Base-by-base conservation (phyloP, 2,329 filamentous ascomycete species). In the Tolypocladium guangdongense region DNA sequence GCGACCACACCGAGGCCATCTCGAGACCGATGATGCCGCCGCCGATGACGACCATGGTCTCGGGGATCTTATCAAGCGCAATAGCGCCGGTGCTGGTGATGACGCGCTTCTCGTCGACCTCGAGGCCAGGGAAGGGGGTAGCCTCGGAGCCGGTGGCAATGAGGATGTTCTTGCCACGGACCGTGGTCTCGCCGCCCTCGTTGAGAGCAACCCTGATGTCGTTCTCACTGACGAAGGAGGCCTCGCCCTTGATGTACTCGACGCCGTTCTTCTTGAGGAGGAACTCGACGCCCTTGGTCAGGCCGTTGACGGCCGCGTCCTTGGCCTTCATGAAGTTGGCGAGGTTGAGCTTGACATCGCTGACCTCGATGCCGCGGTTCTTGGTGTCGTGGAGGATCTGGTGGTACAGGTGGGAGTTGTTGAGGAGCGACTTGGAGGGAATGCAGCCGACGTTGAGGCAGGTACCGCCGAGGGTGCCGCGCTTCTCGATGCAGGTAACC, bases 381-480 rank as follows among this genome's bases (percentile, higher is more conserved):
- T 96, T 96, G 61, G 90, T 92, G 78, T 99, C 93, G 78, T 99
- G 92, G 57, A 95, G 83, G 68, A 96, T 87, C 75, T 91, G 87
- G 78, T 97, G 92, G 80, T 97, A 97, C 57, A 97, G 82, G 73
- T 96, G 90, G 64, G 93, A 96, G 81, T 97, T 97, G 85, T 97
- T 99, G 72, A 99, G 88, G 63, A 99, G 89, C 58, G 93, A 96
- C 77, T 99, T 99, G 61, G 93, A 99, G 62, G 93, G 93, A 70
- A 99, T 99, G 77, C 93, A 99, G 76, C 93, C 93, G 68, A 99
- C 93, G 72, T 99, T 99, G 67, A 99, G 78, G 79, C 93, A 99
- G 66, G 93, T 99, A 70, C 93, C 93, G 66, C 93, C 93, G 64
- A 99, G 85, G 56, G 83, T 80, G 63, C 93, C 93, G 69, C 93